Base-by-base conservation (phyloP, 768 basidiomycete genomes). In the Crassisporium funariophilum region DNA sequence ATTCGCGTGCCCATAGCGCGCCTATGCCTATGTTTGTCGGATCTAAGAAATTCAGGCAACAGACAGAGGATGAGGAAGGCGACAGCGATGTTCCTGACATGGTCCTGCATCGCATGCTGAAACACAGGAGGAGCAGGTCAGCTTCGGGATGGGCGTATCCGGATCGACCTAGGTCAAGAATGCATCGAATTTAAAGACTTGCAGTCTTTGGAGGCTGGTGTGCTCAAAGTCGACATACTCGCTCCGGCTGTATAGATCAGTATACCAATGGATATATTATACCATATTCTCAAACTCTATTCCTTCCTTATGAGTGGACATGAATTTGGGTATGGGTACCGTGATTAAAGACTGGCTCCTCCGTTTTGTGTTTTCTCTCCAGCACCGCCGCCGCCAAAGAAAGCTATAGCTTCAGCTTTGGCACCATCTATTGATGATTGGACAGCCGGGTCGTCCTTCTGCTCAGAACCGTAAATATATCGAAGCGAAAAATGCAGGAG, bases 361-460 rank as follows among this genome's bases (percentile, higher is more conserved):
- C n/a, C 29, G 5, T 31, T n/a, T 2, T 31, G 29, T 31, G 11
- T 31, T 5, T 16, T 29, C 33, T 23, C 25, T 9, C 11, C n/a
- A 44, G 35, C 15, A 44, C 44, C n/a, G 22, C 41, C 16, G 4
- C 71, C 68, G 22, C 69, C 68, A 19, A 72, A 72, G 44, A 69
- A 72, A 13, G 67, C 69, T 4, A 60, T 60, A 19, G 66, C 65
- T 38, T 66, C 57, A 1, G 65, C 55, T 21, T 59, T 60, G 2
- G 59, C 53, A 0, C 57, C 62, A 35, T 64, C 63, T 34, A 59
- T 29, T 9, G 46, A 56, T 8, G 50, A 55, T n/a, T 57, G 52
- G 11, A 39, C 9, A 4, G 24, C 33, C 35, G 53, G 50, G 20
- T 58, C 46, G 3, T 58, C 57, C 25, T 53, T 41, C 52, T 53